Percentiles rank a stretch among this genome's conserved stretches.
These are phyloP conservation scores for Blastobotrys arbuscula DNA, from an alignment of 1,139 yeast species.

Conservation along the genomic window DNA sequence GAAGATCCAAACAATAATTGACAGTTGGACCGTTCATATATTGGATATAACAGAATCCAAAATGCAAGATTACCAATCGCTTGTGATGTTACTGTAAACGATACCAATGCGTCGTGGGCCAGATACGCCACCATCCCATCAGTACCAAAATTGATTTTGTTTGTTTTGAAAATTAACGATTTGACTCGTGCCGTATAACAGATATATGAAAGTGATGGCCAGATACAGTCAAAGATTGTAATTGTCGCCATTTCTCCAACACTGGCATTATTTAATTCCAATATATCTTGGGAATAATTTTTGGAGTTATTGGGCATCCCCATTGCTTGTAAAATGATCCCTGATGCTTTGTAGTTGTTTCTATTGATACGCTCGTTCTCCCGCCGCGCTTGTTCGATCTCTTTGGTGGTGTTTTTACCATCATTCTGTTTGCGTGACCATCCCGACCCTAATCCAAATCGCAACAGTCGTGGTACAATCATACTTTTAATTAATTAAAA, in stretches of 20 bases:
- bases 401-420: conserved; percentile 13
- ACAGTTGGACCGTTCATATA: not conserved
- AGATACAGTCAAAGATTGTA: not conserved
- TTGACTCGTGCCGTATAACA: not conserved
- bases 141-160: not conserved
- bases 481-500: conserved; percentile 14
- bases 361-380: conserved; percentile 14
- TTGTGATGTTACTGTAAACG: not conserved
- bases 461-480: conserved; percentile 26
- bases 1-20: not conserved
- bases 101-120: not conserved
- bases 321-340: conserved; percentile 3
- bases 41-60: not conserved
- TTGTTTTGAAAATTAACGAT: not conserved
- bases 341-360: conserved; percentile 16
- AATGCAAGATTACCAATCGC: not conserved
- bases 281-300: not conserved
- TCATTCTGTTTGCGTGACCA: conserved; percentile 15
- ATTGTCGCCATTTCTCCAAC: not conserved
- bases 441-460: conserved; percentile 30
- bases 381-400: conserved; percentile 11
- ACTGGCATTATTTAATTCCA: not conserved
- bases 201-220: not conserved
- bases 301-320: not conserved
- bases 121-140: not conserved